Percentiles rank a stretch among this genome's conserved stretches.
These are phyloP conservation scores for Strigomonas culicis DNA, from an alignment of 208 protist genomes.

Conservation along the genomic window DNA sequence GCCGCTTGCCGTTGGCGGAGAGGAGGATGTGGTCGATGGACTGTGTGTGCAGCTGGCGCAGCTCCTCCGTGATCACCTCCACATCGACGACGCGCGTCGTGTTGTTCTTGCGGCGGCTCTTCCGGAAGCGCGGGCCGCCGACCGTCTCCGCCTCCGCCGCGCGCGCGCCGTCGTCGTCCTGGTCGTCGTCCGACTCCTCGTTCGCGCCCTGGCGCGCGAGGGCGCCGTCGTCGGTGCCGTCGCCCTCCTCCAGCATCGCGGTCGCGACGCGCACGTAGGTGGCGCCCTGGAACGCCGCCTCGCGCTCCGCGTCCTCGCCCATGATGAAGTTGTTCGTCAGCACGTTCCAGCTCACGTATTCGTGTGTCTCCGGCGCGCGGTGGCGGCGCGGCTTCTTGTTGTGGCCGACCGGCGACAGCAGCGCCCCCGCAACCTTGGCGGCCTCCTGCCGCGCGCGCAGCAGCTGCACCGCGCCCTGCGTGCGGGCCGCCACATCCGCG, in stretches of 20 bases:
- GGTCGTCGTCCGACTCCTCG: slow-evolving; percentile 28
- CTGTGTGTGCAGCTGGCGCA: slow-evolving; percentile 52
- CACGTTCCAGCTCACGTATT: slow-evolving; percentile 75
- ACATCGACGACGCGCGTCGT: slow-evolving; percentile 19
- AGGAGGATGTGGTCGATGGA: slow-evolving; percentile 62
- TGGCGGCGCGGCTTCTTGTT: slow-evolving; percentile 6
- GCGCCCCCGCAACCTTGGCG: background rate
- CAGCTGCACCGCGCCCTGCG: background rate
- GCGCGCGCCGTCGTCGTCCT: slow-evolving; percentile 6
- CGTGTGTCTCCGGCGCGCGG: slow-evolving; percentile 2
- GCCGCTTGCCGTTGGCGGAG: slow-evolving; percentile 26
- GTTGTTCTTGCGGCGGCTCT: background rate
- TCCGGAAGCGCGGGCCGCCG: slow-evolving; percentile 4
- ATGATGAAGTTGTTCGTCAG: slow-evolving; percentile 78
- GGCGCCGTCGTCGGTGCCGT: slow-evolving; percentile 7
- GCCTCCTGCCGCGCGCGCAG: background rate
- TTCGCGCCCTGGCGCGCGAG: slow-evolving; percentile 7
- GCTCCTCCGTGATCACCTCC: slow-evolving; percentile 31
- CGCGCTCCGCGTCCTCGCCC: slow-evolving; percentile 22
- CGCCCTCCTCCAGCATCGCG: slow-evolving; percentile 41
- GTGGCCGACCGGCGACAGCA: background rate
- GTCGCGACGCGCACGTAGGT: slow-evolving; percentile 45
- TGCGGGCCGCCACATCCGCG: background rate
- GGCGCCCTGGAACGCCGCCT: slow-evolving; percentile 10
- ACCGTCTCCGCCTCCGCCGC: slow-evolving; percentile 6